phyloP scores from a whole-genome alignment of 257 asterid species.

The Ligustrum vulgare region DNA sequence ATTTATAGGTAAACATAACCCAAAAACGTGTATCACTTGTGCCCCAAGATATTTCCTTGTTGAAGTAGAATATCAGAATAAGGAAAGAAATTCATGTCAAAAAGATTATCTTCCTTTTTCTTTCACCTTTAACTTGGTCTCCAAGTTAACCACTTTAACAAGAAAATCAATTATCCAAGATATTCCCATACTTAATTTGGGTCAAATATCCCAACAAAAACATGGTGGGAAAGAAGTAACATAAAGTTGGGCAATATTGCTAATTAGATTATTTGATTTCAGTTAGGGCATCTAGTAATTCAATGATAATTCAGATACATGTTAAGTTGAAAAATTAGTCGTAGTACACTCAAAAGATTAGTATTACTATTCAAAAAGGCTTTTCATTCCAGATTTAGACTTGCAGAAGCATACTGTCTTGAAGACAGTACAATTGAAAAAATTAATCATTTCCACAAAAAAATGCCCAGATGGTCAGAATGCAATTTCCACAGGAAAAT shows the following conservation, averaged over 20 bases:
- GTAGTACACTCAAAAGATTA: not conserved
- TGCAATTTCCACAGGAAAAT: not conserved
- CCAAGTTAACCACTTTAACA: too few relatives aligned
- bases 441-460: slow-evolving; percentile 14
- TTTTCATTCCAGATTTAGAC: not conserved
- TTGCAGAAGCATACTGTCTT: slow-evolving; percentile 8
- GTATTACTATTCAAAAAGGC: not conserved
- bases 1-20: too few relatives aligned
- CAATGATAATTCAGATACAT: not conserved
- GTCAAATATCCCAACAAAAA: too few relatives aligned
- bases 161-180: too few relatives aligned
- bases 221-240: not conserved
- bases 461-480: not conserved
- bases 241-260: not conserved
- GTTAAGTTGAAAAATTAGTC: not conserved
- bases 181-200: too few relatives aligned
- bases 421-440: slow-evolving; percentile 13
- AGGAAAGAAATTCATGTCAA: too few relatives aligned
- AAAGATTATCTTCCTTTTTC: too few relatives aligned
- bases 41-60: too few relatives aligned
- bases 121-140: too few relatives aligned
- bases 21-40: too few relatives aligned
- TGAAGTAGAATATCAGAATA: too few relatives aligned
- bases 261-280: not conserved
- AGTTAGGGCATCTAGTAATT: not conserved